phyloP scores from a whole-genome alignment of 1,284 basidiomycete genomes.

The Psilocybe mexicana region DNA sequence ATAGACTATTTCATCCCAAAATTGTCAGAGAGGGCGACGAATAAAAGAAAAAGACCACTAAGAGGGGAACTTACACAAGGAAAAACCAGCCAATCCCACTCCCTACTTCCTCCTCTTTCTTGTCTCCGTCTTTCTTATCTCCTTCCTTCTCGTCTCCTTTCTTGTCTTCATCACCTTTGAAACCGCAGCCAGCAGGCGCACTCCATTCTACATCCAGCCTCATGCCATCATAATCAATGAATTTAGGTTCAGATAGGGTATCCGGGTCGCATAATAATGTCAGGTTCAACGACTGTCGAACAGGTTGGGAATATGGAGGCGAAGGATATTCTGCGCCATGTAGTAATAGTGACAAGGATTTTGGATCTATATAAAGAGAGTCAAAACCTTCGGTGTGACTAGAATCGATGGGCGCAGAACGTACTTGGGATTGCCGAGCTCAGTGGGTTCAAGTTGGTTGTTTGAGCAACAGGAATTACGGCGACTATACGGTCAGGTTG shows the following conservation, averaged over 20 bases:
- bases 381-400: conserved; percentile 1
- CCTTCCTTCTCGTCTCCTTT: conserved; percentile 27
- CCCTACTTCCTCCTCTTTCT: conserved; percentile 49
- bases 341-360: conserved; percentile 59
- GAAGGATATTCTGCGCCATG: conserved; percentile 63
- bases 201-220: conserved; percentile 60
- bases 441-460: conserved; percentile 41
- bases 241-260: conserved; percentile 45
- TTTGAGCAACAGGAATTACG: conserved; percentile 66
- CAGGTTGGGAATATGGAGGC: conserved; percentile 33
- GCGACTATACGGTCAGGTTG: conserved; percentile 57
- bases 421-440: conserved; percentile 44
- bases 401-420: conserved; percentile 10
- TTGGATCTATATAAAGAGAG: conserved; percentile 39
- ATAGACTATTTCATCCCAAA: conserved; percentile 43
- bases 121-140: conserved; percentile 34
- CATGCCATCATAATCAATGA: conserved; percentile 62
- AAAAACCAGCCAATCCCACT: conserved; percentile 84
- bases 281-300: conserved; percentile 60
- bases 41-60: background rate
- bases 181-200: conserved; percentile 52
- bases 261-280: conserved; percentile 56
- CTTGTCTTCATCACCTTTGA: conserved; percentile 25
- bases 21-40: conserved; percentile 5
- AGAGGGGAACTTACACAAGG: conserved; percentile 58